Evolutionary conservation across 768 basidiomycete genomes (phyloP).

Genomic region (Rossbeevera mucosa): DNA sequence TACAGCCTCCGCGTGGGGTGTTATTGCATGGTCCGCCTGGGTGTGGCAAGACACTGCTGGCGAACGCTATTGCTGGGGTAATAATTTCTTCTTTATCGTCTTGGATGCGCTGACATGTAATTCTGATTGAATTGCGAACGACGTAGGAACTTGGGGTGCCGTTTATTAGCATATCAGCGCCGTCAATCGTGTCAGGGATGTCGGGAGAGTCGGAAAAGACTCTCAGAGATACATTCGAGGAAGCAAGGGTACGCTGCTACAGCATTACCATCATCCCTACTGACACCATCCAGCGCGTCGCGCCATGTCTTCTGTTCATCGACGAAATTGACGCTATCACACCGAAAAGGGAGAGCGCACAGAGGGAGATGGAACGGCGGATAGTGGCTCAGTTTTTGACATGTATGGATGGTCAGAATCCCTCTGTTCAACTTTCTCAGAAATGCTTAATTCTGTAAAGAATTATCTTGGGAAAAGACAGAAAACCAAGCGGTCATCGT

Average conservation of each 20-base stretch:
- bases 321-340: constrained; percentile 99
- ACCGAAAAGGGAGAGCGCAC: constrained; percentile 95
- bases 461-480: constrained; percentile 92
- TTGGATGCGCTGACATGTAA: background rate
- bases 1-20: constrained; percentile 88
- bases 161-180: constrained; percentile 92
- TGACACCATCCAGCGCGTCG: constrained; percentile 56
- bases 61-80: constrained; percentile 93
- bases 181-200: constrained; percentile 96
- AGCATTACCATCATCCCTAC: background rate
- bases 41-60: constrained; percentile 93
- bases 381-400: constrained; percentile 98
- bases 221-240: constrained; percentile 91
- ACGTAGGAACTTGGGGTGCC: constrained; percentile 84
- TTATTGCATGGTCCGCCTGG: constrained; percentile 94
- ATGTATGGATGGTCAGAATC: constrained; percentile 89
- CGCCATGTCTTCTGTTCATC: constrained; percentile 92
- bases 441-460: constrained; percentile 38
- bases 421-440: background rate
- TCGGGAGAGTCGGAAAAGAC: constrained; percentile 98
- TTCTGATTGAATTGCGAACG: background rate
- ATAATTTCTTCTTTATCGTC: constrained; percentile 23
- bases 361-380: constrained; percentile 95
- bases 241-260: constrained; percentile 70
- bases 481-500: constrained; percentile 91